phyloP scores from a whole-genome alignment of 106 monocot species.

The Allium cepa region DNA sequence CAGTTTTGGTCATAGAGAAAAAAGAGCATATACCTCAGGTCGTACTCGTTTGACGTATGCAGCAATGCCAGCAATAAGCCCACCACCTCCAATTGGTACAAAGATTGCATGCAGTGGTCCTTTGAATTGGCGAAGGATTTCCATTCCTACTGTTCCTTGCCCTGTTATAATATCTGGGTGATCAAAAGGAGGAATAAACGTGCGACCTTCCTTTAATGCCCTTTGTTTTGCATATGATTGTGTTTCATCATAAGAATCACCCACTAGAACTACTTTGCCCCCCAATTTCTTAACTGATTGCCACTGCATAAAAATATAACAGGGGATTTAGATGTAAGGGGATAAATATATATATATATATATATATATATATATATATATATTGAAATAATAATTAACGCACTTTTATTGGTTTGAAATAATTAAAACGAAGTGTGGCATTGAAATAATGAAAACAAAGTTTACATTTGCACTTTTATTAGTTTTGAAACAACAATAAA shows the following conservation, averaged over 20 bases:
- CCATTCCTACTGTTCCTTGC: constrained; percentile 96
- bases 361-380: too few species aligned
- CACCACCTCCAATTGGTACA: constrained; percentile 98
- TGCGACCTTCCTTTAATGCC: constrained; percentile 49
- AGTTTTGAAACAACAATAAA: too few species aligned
- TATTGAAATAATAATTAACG: too few species aligned
- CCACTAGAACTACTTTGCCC: constrained; percentile 74
- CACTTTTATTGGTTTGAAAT: too few species aligned
- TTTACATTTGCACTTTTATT: too few species aligned
- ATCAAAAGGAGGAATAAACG: constrained; percentile 96
- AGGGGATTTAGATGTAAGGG: neutral
- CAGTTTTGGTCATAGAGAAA: too few species aligned
- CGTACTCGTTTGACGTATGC: constrained; percentile 83
- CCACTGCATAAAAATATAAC: constrained; percentile 38
- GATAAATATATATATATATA: neutral
- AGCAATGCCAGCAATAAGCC: constrained; percentile 95
- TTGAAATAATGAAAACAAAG: too few species aligned
- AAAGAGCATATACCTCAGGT: constrained; percentile 52
- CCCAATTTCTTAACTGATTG: constrained; percentile 81
- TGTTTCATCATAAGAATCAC: constrained; percentile 99
- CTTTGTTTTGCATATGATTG: constrained; percentile 70
- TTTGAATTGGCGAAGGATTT: constrained; percentile 76
- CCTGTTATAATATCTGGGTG: constrained; percentile 88
- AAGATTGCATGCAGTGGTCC: constrained; percentile 87
- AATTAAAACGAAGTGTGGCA: too few species aligned